These are phyloP conservation scores for Tuctoria greenei DNA, from an alignment of 176 grass and related monocot genomes.

Conservation along the genomic window DNA sequence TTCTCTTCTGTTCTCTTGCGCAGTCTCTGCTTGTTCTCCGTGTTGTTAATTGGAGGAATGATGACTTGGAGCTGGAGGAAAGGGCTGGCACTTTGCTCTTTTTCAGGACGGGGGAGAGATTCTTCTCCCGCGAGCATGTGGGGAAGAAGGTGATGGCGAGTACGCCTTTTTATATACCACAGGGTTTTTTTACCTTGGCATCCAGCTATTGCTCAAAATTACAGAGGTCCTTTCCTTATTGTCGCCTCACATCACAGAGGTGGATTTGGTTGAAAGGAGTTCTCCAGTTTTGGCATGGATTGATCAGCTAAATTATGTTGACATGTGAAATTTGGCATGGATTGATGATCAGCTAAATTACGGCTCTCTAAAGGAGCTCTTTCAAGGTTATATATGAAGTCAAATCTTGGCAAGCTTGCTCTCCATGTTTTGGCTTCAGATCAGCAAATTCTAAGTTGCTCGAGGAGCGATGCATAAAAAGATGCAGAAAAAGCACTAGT, in stretches of 20 bases:
- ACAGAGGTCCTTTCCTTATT: neutral
- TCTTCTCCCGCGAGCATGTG: constrained; percentile 8
- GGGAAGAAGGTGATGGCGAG: constrained; percentile 19
- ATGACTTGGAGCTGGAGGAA: constrained; percentile 40
- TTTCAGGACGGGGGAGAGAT: constrained; percentile 38
- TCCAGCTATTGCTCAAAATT: neutral
- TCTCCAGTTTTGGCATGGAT: neutral
- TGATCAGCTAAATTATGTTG: neutral
- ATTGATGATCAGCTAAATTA: neutral
- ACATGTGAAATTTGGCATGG: neutral
- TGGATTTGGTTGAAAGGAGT: too few species aligned
- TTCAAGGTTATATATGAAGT: neutral
- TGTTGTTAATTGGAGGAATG: constrained; percentile 18
- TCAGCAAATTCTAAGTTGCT: neutral
- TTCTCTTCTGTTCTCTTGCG: constrained; percentile 35
- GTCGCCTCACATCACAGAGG: neutral
- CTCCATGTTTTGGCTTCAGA: too few species aligned
- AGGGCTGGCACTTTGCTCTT: constrained; percentile 37
- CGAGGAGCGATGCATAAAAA: neutral
- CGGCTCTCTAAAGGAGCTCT: neutral
- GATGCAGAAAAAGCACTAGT: neutral
- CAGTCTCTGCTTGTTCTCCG: constrained; percentile 2
- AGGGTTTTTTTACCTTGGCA: neutral
- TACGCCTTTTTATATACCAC: neutral
- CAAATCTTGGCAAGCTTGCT: neutral